phyloP scores from a whole-genome alignment of 495 filamentous ascomycete genomes.

The Hypoxylon intermedium region DNA sequence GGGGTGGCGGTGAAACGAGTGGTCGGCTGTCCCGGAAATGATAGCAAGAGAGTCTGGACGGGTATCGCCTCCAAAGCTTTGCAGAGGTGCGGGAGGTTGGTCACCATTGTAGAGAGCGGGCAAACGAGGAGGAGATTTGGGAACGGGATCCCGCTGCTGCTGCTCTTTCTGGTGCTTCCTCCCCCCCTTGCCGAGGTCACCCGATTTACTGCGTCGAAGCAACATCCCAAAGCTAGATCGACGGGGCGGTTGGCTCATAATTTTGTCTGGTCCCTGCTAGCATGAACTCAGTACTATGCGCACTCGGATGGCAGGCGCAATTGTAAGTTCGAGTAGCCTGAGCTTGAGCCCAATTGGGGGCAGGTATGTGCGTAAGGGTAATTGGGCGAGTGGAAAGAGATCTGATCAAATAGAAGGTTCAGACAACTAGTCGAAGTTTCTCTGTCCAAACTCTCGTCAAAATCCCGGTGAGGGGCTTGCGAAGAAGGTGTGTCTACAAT shows the following conservation, averaged over 20 bases:
- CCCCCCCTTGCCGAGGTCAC: constrained; percentile 68
- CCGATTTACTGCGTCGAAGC: constrained; percentile 82
- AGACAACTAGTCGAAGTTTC: constrained; percentile 20
- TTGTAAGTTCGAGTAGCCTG: constrained; percentile 17
- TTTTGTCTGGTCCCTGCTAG: constrained; percentile 44
- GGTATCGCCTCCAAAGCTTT: constrained; percentile 73
- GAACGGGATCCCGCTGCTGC: constrained; percentile 69
- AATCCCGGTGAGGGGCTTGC: constrained; percentile 16
- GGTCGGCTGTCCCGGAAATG: constrained; percentile 60
- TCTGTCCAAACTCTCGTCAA: constrained; percentile 10
- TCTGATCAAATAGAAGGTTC: constrained; percentile 27
- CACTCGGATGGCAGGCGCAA: constrained; percentile 6
- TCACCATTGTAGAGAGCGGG: constrained; percentile 72
- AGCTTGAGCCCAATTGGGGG: constrained; percentile 3
- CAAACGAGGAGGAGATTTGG: constrained; percentile 77
- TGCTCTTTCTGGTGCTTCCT: constrained; percentile 72
- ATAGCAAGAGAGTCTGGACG: constrained; percentile 71
- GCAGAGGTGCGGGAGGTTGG: constrained; percentile 67
- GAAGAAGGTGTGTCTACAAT: constrained; percentile 28
- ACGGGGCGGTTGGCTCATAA: constrained; percentile 56
- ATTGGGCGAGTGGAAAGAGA: no score
- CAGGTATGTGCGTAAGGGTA: constrained; percentile 13
- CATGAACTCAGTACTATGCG: constrained; percentile 34
- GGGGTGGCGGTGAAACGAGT: constrained; percentile 45
- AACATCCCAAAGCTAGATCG: constrained; percentile 68